Percentiles rank a stretch among this genome's conserved stretches.
These are phyloP conservation scores for Rugonectria rugulosa DNA, from an alignment of 2,329 filamentous ascomycete species.

Conservation along the genomic window DNA sequence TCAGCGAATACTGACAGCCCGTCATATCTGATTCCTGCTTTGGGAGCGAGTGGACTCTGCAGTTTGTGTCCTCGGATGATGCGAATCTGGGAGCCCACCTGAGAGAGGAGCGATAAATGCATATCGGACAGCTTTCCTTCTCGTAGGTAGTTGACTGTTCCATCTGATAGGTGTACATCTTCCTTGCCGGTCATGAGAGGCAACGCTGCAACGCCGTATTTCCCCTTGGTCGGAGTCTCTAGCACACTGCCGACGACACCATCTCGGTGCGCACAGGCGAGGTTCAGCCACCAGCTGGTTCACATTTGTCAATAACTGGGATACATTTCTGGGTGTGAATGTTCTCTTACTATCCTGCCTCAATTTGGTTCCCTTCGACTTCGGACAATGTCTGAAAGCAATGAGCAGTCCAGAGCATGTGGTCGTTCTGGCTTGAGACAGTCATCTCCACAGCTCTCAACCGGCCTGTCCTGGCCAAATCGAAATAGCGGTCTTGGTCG, in stretches of 20 bases:
- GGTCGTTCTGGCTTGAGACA: conserved; percentile 37
- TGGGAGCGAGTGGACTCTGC: conserved; percentile 59
- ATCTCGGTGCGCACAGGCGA: conserved; percentile 63
- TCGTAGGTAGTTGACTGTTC: conserved; percentile 53
- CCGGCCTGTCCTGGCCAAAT: conserved; percentile 46
- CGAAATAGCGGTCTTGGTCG: conserved; percentile 51
- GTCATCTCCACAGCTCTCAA: conserved; percentile 53
- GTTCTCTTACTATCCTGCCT: conserved; percentile 56
- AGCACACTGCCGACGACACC: conserved; percentile 57
- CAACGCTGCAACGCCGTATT: conserved; percentile 56
- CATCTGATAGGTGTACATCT: conserved; percentile 43
- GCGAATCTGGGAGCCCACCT: conserved; percentile 58
- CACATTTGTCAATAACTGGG: conserved; percentile 27
- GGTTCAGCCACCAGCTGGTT: conserved; percentile 65
- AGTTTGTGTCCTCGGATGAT: conserved; percentile 61
- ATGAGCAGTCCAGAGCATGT: conserved; percentile 49
- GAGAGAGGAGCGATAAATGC: conserved; percentile 56
- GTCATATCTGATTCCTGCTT: conserved; percentile 63
- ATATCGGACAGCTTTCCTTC: conserved; percentile 55
- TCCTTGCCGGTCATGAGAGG: conserved; percentile 61
- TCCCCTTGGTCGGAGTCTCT: conserved; percentile 55
- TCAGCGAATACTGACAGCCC: conserved; percentile 55
- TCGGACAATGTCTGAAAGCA: conserved; percentile 47
- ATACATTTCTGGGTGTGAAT: background rate
- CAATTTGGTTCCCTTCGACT: conserved; percentile 52